These are phyloP conservation scores for Brassica hybrid DNA, from an alignment of 441 rosid genomes.

Conservation along the genomic window DNA sequence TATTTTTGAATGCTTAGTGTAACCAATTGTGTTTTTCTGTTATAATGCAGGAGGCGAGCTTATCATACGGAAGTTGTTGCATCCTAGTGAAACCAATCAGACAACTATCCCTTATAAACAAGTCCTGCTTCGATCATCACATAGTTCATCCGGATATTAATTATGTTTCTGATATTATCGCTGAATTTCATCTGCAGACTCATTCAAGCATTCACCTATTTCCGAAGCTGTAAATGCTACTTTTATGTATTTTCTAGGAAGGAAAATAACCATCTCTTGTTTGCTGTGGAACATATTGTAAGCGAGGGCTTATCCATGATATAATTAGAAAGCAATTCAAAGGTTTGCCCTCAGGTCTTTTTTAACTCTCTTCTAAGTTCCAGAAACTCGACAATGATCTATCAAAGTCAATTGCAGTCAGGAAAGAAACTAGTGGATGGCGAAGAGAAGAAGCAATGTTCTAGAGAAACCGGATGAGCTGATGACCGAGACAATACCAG, in stretches of 20 bases:
- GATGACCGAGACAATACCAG: constrained; percentile 11
- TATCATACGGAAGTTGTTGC: constrained; percentile 82
- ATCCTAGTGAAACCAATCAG: constrained; percentile 69
- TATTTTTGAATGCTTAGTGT: neutral
- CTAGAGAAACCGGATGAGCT: constrained; percentile 38
- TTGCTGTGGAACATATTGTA: constrained; percentile 14
- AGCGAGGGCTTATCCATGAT: constrained; percentile 1
- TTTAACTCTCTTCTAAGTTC: constrained; percentile 22
- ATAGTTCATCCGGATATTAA: neutral
- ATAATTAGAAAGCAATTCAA: neutral
- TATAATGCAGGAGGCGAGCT: constrained; percentile 76
- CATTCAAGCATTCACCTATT: constrained; percentile 62
- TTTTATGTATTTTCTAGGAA: constrained; percentile 75
- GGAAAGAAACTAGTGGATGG: constrained; percentile 41
- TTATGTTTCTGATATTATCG: constrained; percentile 7
- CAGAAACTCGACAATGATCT: constrained; percentile 3
- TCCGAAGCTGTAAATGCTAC: constrained; percentile 77
- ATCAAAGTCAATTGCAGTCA: constrained; percentile 34
- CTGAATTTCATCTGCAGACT: constrained; percentile 55
- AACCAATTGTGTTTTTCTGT: neutral
- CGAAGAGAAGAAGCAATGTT: constrained; percentile 39
- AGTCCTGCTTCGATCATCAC: constrained; percentile 22
- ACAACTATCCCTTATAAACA: constrained; percentile 7
- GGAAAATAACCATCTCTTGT: constrained; percentile 45
- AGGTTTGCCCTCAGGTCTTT: constrained; percentile 53